A percentile compares a stretch with the other conserved stretches of the same genome.
These are phyloP conservation scores for Leonotis leonurus DNA, from an alignment of 257 asterid species.

Conservation along the genomic window DNA sequence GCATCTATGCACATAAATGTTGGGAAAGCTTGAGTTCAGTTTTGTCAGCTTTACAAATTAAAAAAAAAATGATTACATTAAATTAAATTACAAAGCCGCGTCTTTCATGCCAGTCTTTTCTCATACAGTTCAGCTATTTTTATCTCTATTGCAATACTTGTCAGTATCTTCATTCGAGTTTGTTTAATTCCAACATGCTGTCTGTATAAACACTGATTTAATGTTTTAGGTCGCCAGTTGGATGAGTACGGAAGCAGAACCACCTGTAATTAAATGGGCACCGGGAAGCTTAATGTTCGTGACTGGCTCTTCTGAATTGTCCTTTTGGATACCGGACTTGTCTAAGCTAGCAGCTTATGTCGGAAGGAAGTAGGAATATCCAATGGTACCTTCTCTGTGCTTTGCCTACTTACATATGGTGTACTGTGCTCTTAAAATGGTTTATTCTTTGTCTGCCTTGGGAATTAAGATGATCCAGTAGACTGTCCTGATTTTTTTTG, in stretches of 20 bases:
- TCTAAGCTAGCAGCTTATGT: constrained; percentile 88
- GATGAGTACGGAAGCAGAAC: constrained; percentile 85
- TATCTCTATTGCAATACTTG: too few species aligned
- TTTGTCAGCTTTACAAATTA: neutral
- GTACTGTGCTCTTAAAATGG: neutral
- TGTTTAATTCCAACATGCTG: neutral
- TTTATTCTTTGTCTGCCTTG: neutral
- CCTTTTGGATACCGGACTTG: constrained; percentile 95
- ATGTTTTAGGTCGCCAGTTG: constrained; percentile 78
- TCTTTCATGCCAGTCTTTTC: neutral
- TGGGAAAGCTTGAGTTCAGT: neutral
- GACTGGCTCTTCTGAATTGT: constrained; percentile 90
- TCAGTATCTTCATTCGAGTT: too few species aligned
- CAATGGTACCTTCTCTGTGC: neutral
- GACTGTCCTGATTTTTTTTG: neutral
- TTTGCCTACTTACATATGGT: neutral
- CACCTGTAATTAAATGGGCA: constrained; percentile 91
- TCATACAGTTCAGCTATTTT: neutral
- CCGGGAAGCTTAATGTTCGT: constrained; percentile 93
- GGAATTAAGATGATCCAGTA: neutral
- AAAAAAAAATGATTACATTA: too few species aligned
- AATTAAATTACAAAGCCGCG: too few species aligned
- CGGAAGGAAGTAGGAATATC: constrained; percentile 56
- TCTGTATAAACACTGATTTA: neutral
- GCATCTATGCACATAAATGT: neutral